Conservation (phyloP, 495 filamentous ascomycete genomes). For the Aspergillus saccharolyticus region DNA sequence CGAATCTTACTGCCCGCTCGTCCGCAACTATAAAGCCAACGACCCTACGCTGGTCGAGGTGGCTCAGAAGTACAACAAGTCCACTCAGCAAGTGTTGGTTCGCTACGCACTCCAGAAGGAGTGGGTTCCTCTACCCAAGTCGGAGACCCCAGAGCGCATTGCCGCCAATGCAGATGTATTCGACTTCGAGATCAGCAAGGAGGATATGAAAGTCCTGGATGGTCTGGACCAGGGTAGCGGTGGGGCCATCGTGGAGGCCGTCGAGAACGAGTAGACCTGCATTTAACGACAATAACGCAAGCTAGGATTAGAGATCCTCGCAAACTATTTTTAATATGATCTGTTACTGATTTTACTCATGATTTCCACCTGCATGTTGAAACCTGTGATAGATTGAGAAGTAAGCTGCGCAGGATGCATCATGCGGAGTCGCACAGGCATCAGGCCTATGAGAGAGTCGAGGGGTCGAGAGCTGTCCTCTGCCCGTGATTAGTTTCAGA, state of each 20-base stretch:
- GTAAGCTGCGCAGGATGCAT: background rate
- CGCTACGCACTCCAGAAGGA: constrained; percentile 60
- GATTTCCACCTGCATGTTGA: background rate
- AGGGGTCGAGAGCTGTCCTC: background rate
- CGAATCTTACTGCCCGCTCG: constrained; percentile 63
- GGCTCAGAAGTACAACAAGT: constrained; percentile 48
- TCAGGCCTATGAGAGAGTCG: background rate
- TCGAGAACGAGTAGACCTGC: constrained; percentile 36
- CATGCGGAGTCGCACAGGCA: background rate
- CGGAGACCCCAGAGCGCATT: constrained; percentile 56
- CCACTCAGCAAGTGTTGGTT: constrained; percentile 50
- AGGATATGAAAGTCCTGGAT: constrained; percentile 61
- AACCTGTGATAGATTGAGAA: background rate
- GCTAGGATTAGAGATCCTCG: background rate
- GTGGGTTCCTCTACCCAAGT: constrained; percentile 73
- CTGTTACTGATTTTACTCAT: background rate
- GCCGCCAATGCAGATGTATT: constrained; percentile 61
- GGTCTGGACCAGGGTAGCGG: constrained; percentile 57
- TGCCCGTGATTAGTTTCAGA: background rate
- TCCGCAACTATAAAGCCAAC: constrained; percentile 55
- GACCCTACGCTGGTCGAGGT: constrained; percentile 49
- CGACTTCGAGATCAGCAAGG: constrained; percentile 56
- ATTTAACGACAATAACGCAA: constrained; percentile 7
- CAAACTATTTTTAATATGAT: background rate
- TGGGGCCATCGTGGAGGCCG: constrained; percentile 50